A percentile compares a stretch with the other conserved stretches of the same genome.
These are phyloP conservation scores for Raffaelea deltoideospora DNA, from an alignment of 2,329 filamentous ascomycete species.

Conservation along the genomic window DNA sequence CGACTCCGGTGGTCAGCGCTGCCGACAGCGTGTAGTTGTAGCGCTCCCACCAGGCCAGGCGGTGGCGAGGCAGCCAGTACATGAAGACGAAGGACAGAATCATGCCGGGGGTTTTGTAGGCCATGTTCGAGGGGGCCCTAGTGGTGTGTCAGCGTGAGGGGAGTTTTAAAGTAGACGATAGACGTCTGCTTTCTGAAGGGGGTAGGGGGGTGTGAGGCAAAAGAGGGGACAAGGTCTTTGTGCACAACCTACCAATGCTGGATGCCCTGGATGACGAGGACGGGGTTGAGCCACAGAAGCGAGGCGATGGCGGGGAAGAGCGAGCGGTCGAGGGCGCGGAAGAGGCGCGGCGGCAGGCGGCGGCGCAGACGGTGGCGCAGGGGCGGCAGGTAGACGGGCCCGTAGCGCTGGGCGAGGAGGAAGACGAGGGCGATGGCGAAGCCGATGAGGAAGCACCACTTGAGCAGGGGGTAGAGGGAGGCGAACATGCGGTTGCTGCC, in stretches of 20 bases:
- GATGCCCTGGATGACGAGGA: constrained; percentile 24
- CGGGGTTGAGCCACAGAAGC: constrained; percentile 25
- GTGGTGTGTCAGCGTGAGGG: neutral
- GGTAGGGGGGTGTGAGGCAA: too few relatives aligned
- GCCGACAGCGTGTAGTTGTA: constrained; percentile 31
- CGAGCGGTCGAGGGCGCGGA: constrained; percentile 19
- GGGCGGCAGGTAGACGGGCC: constrained; percentile 19
- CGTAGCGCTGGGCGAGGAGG: constrained; percentile 17
- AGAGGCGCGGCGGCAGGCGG: constrained; percentile 16
- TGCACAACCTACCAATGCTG: constrained; percentile 20
- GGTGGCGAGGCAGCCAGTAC: constrained; percentile 23
- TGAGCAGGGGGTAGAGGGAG: constrained; percentile 24
- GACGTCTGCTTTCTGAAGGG: too few relatives aligned
- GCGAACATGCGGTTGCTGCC: constrained; percentile 24
- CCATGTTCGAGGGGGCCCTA: constrained; percentile 22
- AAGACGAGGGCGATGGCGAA: constrained; percentile 20
- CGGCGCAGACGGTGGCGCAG: constrained; percentile 17
- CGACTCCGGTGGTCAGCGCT: constrained; percentile 25
- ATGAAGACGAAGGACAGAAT: constrained; percentile 26
- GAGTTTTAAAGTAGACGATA: neutral
- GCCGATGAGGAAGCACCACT: constrained; percentile 29
- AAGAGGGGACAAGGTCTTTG: neutral
- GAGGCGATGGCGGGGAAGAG: constrained; percentile 22
- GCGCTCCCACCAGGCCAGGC: constrained; percentile 28
- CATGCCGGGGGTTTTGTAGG: constrained; percentile 27